Evolutionary conservation across 345 rosid species (phyloP), one percentile per base, ranked within the genome.

Genomic region (Euphorbia pulcherrima): DNA sequence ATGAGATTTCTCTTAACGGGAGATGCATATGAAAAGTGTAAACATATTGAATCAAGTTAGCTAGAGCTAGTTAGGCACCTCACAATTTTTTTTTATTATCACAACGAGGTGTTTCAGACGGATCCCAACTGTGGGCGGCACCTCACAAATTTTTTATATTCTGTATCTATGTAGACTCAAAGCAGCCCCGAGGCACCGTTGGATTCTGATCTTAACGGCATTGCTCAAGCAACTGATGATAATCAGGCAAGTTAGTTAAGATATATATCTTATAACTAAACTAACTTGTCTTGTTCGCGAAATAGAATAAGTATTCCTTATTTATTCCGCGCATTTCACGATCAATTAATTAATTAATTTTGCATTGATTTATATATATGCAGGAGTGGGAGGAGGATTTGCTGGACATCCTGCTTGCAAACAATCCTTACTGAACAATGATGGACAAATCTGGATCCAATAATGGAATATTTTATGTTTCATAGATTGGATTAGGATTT

Each of bases 401-500:
- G 61, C 0, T 67, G 60, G 30, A 78, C 23, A 55, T 72, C 44
- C 21, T 71, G 13, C 51, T 67, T 20, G 47, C 26, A 6, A 62
- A 51, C 52, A 63, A 23, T 5, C 39, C 73, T 1, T 48, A 26
- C 35, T 40, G 33, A 39, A 6, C 3, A 0, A 41, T 26, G 6
- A 64, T 48, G 33, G 67, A 9, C 11, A 14, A 12, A 68, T 33
- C 76, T 21, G 23, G 11, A 29, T 44, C 28, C 46, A 41, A 41
- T 41, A 62, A 28, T 21, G 44, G 30, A 68, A 14, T 24, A 26
- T 21, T 7, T 47, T 30, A 30, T 30, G 14, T 24, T 73, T 76
- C 82, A 62, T 75, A 48, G 87, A 84, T 79, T 89, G 91, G 70
- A 76, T 86, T 66, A 29, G 33, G 44, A 59, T 29, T 59, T 59